phyloP scores from a whole-genome alignment of 495 filamentous ascomycete species.

The Xanthoparmelia taractica region DNA sequence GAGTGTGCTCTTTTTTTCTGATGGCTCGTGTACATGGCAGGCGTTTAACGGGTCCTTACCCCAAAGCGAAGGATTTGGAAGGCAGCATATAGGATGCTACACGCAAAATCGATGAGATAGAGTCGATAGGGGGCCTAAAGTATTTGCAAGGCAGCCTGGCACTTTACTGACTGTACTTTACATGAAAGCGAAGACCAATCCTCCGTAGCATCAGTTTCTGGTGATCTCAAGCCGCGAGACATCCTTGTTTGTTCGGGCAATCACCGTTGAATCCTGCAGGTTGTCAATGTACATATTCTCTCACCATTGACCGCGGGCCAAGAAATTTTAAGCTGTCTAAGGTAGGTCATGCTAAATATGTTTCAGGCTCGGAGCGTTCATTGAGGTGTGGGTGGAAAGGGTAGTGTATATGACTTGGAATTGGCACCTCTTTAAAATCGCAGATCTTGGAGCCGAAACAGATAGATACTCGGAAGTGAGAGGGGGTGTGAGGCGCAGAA shows the following conservation, averaged over 20 bases:
- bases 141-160: too few species aligned
- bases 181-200: background rate
- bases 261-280: background rate
- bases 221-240: background rate
- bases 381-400: background rate
- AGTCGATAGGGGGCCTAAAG: background rate
- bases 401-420: background rate
- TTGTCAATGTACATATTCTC: background rate
- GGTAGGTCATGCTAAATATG: background rate
- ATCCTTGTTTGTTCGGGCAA: background rate
- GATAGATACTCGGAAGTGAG: background rate
- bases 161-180: background rate
- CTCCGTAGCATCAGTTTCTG: background rate
- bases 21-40: background rate
- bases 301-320: background rate
- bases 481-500: background rate
- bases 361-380: background rate
- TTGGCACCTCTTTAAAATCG: background rate
- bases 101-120: background rate
- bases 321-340: background rate
- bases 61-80: background rate
- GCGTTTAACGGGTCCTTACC: background rate
- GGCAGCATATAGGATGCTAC: background rate
- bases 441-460: background rate
- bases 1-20: background rate